These are phyloP conservation scores for Cucumis hystrix DNA, from an alignment of 306 rosid genomes.

Conservation along the genomic window DNA sequence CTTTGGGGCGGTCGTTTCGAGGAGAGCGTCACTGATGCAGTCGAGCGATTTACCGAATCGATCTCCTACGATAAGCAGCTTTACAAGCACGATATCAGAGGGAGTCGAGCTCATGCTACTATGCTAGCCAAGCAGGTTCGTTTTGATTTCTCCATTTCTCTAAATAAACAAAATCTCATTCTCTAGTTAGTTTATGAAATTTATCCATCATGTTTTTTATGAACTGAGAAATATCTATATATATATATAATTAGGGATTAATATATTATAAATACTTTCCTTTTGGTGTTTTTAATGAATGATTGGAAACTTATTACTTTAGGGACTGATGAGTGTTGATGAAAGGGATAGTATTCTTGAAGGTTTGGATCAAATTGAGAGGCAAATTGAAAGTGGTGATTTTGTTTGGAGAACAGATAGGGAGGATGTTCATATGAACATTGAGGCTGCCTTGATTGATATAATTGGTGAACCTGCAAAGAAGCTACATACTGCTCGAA, in stretches of 20 bases:
- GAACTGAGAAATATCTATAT: no score
- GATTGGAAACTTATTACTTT: not conserved
- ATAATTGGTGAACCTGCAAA: slow-evolving; percentile 91
- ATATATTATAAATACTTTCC: not conserved
- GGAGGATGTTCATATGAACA: slow-evolving; percentile 97
- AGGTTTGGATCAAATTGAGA: slow-evolving; percentile 61
- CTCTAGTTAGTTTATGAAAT: not conserved
- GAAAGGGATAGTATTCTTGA: slow-evolving; percentile 60
- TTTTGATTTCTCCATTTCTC: not conserved
- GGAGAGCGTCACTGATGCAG: slow-evolving; percentile 70
- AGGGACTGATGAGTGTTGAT: slow-evolving; percentile 54
- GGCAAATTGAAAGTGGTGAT: slow-evolving; percentile 57
- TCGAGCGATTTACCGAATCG: slow-evolving; percentile 92
- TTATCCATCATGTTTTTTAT: not conserved
- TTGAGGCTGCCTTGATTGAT: slow-evolving; percentile 86
- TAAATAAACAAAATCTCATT: not conserved
- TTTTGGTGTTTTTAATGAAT: not conserved
- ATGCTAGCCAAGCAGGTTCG: slow-evolving; percentile 87
- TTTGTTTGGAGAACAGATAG: slow-evolving; percentile 87
- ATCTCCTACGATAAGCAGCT: slow-evolving; percentile 69
- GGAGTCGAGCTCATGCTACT: slow-evolving; percentile 82
- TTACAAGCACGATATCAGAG: slow-evolving; percentile 77
- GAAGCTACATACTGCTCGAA: slow-evolving; percentile 88
- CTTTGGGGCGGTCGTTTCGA: slow-evolving; percentile 99
- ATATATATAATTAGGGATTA: not conserved